A percentile compares a stretch with the other conserved stretches of the same genome.
phyloP scores from a whole-genome alignment of 1,139 yeast species.

The Saccharomyces hybrid region DNA sequence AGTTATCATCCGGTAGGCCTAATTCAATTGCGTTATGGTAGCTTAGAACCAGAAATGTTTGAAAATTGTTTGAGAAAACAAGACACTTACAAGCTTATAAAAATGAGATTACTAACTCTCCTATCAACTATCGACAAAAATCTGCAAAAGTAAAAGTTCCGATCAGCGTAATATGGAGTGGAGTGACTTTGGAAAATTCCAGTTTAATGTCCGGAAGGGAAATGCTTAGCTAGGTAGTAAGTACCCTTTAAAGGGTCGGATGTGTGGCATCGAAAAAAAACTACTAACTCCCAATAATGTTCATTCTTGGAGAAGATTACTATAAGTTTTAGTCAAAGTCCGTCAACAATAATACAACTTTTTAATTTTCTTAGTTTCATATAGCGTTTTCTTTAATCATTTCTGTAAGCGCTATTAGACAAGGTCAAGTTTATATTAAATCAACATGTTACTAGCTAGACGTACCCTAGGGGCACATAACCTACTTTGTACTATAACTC shows the following conservation, averaged over 20 bases:
- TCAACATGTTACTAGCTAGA: neutral
- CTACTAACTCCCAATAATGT: neutral
- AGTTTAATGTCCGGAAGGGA: neutral
- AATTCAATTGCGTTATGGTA: neutral
- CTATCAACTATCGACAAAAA: neutral
- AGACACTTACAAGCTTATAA: neutral
- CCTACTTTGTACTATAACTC: constrained; percentile 5
- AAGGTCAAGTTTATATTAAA: neutral
- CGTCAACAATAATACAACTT: neutral
- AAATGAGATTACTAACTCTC: neutral
- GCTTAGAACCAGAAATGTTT: neutral
- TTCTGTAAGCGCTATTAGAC: neutral
- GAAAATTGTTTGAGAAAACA: neutral
- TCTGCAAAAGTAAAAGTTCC: neutral
- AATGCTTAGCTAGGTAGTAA: neutral
- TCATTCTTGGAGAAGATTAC: neutral
- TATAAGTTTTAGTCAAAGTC: neutral
- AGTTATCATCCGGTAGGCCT: neutral
- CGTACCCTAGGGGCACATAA: neutral
- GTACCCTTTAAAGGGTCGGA: neutral
- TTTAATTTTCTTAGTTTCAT: neutral
- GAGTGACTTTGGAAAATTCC: neutral
- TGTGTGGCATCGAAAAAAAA: neutral
- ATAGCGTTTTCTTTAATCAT: neutral
- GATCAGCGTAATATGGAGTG: neutral